Conservation (phyloP, 805 yeast species). For the Lipomyces mesembrius region DNA sequence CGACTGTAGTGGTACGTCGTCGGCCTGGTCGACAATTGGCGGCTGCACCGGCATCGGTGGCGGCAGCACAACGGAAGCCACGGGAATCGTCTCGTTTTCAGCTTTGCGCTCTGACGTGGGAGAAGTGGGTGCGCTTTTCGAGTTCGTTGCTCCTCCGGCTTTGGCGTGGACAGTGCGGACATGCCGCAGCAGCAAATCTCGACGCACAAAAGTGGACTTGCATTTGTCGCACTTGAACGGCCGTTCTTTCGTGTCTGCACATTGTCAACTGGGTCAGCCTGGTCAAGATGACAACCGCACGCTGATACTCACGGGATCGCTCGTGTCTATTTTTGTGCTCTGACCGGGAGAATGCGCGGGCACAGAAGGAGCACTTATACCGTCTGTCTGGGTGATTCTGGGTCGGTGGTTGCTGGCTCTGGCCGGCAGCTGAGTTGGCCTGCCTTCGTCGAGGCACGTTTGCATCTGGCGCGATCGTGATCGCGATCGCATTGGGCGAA, state of each 20-base stretch:
- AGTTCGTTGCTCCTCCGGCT: not conserved
- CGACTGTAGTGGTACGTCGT: not conserved
- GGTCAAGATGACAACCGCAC: not conserved
- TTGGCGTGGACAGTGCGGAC: slow-evolving; percentile 71
- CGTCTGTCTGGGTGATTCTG: slow-evolving; percentile 57
- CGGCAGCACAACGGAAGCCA: not conserved
- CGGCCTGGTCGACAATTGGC: not conserved
- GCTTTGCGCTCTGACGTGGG: not conserved
- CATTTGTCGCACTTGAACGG: slow-evolving; percentile 78
- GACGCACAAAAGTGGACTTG: slow-evolving; percentile 71
- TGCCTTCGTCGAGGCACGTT: not conserved
- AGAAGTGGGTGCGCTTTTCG: not conserved
- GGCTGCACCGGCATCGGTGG: slow-evolving; percentile 10
- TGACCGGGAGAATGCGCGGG: slow-evolving; percentile 76
- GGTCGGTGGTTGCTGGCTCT: not conserved
- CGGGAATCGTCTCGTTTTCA: not conserved
- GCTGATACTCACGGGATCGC: slow-evolving; percentile 54
- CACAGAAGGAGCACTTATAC: slow-evolving; percentile 78
- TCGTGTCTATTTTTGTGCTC: slow-evolving; percentile 82
- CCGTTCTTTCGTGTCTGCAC: slow-evolving; percentile 65
- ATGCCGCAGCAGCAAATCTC: slow-evolving; percentile 78
- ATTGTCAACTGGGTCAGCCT: not conserved
- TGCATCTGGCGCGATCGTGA: not conserved
- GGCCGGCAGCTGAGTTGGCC: slow-evolving; percentile 3
- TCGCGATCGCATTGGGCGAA: not conserved